Conservation (phyloP, 768 basidiomycete species). For the Steccherinum ochraceum region DNA sequence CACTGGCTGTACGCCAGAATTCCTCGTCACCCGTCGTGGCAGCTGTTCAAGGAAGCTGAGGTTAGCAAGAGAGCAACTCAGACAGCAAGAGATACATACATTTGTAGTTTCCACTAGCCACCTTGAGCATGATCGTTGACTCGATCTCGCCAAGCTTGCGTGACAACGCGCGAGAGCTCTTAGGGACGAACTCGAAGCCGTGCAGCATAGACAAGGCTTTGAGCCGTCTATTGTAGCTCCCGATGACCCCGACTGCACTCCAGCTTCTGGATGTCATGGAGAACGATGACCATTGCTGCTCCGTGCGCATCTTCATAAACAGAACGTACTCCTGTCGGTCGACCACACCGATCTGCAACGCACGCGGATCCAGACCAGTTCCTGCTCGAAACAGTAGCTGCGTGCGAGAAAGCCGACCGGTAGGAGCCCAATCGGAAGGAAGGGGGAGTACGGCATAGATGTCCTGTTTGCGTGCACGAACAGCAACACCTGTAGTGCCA, state of each 20-base stretch:
- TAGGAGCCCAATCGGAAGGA: neutral
- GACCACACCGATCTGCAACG: neutral
- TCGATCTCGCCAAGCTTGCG: neutral
- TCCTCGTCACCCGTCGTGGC: no score
- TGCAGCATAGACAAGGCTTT: neutral
- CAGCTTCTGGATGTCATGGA: constrained; percentile 9
- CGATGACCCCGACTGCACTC: constrained; percentile 2
- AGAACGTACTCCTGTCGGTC: constrained; percentile 7
- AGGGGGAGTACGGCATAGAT: neutral
- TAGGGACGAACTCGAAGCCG: neutral
- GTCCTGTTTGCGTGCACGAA: no score
- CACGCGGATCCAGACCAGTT: neutral
- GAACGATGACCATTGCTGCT: constrained; percentile 12
- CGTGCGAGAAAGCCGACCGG: neutral
- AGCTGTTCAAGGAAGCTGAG: no score
- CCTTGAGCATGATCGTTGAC: neutral
- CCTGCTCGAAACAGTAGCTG: neutral
- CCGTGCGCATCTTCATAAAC: constrained; percentile 11
- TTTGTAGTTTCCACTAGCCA: neutral
- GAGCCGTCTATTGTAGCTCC: constrained; percentile 5
- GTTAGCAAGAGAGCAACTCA: no score
- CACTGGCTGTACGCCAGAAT: no score
- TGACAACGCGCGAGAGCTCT: neutral
- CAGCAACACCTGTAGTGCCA: no score
- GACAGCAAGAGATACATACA: neutral